Evolutionary conservation across 2,329 filamentous ascomycete genomes (phyloP), one percentile per base, ranked within the genome.

Genomic region (Monosporascus sp.): DNA sequence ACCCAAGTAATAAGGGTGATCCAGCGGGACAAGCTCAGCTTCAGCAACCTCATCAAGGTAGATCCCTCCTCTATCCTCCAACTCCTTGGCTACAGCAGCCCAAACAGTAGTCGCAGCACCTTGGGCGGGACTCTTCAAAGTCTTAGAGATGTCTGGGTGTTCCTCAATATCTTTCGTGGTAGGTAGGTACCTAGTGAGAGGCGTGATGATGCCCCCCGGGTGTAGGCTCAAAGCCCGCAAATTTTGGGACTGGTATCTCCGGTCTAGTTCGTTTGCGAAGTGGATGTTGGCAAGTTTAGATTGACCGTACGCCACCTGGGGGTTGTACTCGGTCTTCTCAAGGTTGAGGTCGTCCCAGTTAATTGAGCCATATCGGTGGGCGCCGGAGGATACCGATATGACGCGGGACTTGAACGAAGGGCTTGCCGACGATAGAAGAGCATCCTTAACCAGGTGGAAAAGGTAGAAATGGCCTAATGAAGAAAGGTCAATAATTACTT

Each of bases 201-300:
- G 64, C 1, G 65, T 69, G 49, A 54, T 38, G 52, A 75, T 78
- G 3, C 70, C 66, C 8, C 80, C 79, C 0, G 79, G 80, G 52
- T 80, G 74, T 6, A 81, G 51, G 48, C 69, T 71, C 9, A 69
- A 65, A 0, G 70, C 76, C 50, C 78, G 77, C 0, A 83, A 56
- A 9, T 75, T 73, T 3, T 66, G 59, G 0, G 62, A 26, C 2
- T 73, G 76, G 56, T 79, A 82, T 0, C 70, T 70, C 1, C 78
- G 70, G 34, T 82, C 78, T 26, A 82, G 70, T 52, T 80, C 71
- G 54, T 76, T 79, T 3, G 78, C 74, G 50, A 77, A 74, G 57
- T 72, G 77, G 19, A 81, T 71, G 53, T 77, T 80, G 14, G 80
- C 78, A 0, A 72, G 71, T 58, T 83, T 84, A 49, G 70, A 68